Conservation (phyloP, 768 basidiomycete genomes). For the Psilocybe tampanensis region DNA sequence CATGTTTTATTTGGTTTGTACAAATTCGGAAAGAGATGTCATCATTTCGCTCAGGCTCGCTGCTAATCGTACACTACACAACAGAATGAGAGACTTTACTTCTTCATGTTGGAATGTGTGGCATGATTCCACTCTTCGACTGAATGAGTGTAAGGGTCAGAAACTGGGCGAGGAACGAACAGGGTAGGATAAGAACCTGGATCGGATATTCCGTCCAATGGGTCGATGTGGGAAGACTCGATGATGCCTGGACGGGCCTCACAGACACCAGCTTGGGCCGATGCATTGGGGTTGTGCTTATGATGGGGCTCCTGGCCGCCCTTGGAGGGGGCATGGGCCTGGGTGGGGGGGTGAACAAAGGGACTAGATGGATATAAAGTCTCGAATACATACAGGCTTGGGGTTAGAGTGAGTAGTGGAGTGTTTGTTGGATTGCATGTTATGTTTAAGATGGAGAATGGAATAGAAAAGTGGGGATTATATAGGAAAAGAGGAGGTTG, state of each 20-base stretch:
- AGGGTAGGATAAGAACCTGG: neutral
- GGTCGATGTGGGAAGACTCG: conserved; percentile 54
- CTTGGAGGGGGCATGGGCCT: too few species aligned
- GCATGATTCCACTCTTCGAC: conserved; percentile 8
- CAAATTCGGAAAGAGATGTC: neutral
- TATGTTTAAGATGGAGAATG: neutral
- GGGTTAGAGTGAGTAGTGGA: conserved; percentile 12
- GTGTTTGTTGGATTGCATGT: conserved; percentile 23
- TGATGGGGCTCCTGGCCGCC: too few species aligned
- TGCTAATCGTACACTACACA: neutral
- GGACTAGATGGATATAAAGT: too few species aligned
- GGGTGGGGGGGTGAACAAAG: too few species aligned
- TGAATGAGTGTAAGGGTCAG: neutral
- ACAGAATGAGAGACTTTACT: neutral
- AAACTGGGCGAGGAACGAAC: neutral
- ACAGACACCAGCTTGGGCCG: conserved; percentile 43
- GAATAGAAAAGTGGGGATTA: conserved; percentile 8
- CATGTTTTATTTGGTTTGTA: conserved; percentile 8
- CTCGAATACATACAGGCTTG: conserved; percentile 50
- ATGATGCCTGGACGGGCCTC: conserved; percentile 60
- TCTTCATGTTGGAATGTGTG: conserved; percentile 6
- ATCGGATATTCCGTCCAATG: conserved; percentile 41
- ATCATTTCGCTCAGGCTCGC: neutral
- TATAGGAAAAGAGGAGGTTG: conserved; percentile 18
- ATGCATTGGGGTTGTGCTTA: too few species aligned